A percentile compares a stretch with the other conserved stretches of the same genome.
phyloP scores from a whole-genome alignment of 495 filamentous ascomycete genomes.

The Penicillium simplicissimum region DNA sequence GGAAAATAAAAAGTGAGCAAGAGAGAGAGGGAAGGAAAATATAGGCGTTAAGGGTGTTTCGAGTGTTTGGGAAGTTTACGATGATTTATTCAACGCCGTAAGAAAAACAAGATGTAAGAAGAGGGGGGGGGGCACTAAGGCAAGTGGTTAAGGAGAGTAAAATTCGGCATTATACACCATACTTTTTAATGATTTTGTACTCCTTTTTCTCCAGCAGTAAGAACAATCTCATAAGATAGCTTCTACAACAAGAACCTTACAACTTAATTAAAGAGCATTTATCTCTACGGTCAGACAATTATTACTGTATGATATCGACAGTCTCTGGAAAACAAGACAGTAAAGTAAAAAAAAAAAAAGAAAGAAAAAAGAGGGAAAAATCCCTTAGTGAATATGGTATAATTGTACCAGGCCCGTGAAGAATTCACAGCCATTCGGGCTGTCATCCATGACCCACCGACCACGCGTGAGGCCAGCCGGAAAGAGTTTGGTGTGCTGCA shows the following conservation, averaged over 20 bases:
- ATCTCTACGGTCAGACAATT: too few species aligned
- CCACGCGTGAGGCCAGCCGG: slow-evolving; percentile 40
- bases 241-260: not conserved
- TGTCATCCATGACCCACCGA: slow-evolving; percentile 46
- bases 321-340: slow-evolving; percentile 2
- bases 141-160: slow-evolving; percentile 1
- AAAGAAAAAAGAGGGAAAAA: slow-evolving; percentile 16
- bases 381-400: slow-evolving; percentile 2
- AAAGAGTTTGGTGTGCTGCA: slow-evolving; percentile 48
- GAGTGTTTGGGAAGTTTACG: not conserved
- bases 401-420: slow-evolving; percentile 25
- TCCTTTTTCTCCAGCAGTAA: not conserved
- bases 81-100: not conserved
- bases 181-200: not conserved
- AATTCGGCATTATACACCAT: slow-evolving; percentile 8
- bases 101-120: slow-evolving; percentile 1
- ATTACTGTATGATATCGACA: not conserved
- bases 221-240: slow-evolving; percentile 3
- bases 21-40: not conserved
- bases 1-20: not conserved
- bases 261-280: too few species aligned
- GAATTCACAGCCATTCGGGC: slow-evolving; percentile 35
- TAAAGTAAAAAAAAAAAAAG: slow-evolving; percentile 3
- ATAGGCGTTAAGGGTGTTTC: not conserved
- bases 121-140: not conserved